These are phyloP conservation scores for Rhododendron griersonianum DNA, from an alignment of 148 eudicot species.

Conservation along the genomic window DNA sequence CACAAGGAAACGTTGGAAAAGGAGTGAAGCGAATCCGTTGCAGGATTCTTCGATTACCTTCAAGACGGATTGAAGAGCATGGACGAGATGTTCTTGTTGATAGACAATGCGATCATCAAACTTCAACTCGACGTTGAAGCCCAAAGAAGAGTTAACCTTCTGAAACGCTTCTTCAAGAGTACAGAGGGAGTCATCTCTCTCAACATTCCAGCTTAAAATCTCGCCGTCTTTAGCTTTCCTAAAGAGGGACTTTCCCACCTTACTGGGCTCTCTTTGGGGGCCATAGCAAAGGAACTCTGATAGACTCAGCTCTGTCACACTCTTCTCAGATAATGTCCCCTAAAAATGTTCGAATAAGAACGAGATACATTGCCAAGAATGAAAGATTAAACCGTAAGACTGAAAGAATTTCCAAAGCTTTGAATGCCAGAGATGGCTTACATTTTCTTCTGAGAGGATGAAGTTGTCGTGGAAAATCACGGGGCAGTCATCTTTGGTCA, in stretches of 20 bases:
- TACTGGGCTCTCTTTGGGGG: constrained; percentile 42
- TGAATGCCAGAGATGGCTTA: constrained; percentile 23
- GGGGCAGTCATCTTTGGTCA: constrained; percentile 78
- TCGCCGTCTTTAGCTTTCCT: constrained; percentile 67
- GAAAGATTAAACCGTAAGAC: neutral
- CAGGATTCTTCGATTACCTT: constrained; percentile 17
- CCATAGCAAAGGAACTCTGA: constrained; percentile 65
- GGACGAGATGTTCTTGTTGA: constrained; percentile 36
- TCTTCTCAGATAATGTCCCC: constrained; percentile 55
- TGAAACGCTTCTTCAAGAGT: constrained; percentile 74
- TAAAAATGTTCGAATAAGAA: constrained; percentile 6
- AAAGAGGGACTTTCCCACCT: constrained; percentile 44
- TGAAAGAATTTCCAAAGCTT: too few relatives aligned
- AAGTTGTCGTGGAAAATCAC: constrained; percentile 81
- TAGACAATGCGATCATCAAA: constrained; percentile 74
- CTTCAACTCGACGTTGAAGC: constrained; percentile 81
- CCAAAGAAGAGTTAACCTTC: constrained; percentile 50
- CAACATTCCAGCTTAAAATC: constrained; percentile 56
- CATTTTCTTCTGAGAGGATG: constrained; percentile 66
- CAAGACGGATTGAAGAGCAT: constrained; percentile 43
- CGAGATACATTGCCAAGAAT: neutral
- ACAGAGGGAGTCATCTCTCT: constrained; percentile 52
- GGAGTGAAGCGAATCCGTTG: neutral
- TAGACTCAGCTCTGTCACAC: constrained; percentile 57
- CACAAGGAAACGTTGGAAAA: neutral